Evolutionary conservation across 2,329 filamentous ascomycete species (phyloP).

Genomic region (Thelonectria discophora): DNA sequence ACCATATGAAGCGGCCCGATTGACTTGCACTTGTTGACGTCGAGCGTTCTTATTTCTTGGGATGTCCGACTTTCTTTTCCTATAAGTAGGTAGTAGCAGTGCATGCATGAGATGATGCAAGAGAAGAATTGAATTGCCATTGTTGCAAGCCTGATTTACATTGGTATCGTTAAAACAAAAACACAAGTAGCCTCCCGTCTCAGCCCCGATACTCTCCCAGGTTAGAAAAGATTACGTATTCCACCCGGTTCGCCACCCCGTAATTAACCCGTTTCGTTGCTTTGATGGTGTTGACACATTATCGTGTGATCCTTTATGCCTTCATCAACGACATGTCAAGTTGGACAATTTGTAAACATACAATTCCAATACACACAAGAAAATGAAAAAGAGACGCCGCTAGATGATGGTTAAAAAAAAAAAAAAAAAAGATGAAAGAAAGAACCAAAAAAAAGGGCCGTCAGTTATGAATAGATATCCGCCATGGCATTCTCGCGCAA

Average conservation of each 20-base stretch:
- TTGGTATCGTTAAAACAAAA: conserved; percentile 18
- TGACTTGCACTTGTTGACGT: conserved; percentile 1
- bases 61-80: neutral
- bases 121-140: conserved; percentile 13
- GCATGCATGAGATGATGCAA: conserved; percentile 8
- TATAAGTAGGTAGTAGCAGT: conserved; percentile 1
- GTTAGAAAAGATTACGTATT: neutral
- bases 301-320: neutral
- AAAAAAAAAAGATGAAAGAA: neutral
- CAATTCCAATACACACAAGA: neutral
- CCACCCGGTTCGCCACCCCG: neutral
- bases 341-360: neutral
- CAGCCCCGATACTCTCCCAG: neutral
- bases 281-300: conserved; percentile 5
- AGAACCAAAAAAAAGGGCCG: neutral
- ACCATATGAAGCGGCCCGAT: conserved; percentile 7
- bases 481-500: conserved; percentile 61
- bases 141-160: conserved; percentile 11
- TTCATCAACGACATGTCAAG: neutral
- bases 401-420: neutral
- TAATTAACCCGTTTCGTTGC: neutral
- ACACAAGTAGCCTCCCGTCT: neutral
- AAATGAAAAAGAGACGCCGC: neutral
- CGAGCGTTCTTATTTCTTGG: conserved; percentile 17
- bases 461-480: conserved; percentile 51